phyloP scores from a whole-genome alignment of 805 yeast genomes.

The Sungouiella thailandica region DNA sequence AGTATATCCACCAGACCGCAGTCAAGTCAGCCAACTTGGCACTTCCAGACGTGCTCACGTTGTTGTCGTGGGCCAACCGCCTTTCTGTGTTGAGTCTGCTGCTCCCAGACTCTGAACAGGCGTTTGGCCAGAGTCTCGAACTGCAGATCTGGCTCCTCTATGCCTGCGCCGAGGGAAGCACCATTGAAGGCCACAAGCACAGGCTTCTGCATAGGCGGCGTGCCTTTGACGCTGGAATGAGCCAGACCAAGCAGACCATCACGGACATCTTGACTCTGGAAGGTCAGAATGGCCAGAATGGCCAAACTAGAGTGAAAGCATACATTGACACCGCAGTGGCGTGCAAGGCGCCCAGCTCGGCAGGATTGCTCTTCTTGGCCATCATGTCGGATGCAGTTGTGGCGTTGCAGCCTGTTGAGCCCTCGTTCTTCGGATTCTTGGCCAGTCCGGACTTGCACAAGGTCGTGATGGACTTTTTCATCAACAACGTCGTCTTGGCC shows the following conservation, averaged over 20 bases:
- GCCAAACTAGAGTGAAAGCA: slow-evolving; percentile 2
- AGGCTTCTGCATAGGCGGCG: slow-evolving; percentile 14
- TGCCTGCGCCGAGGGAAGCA: slow-evolving; percentile 23
- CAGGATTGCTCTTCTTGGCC: slow-evolving; percentile 19
- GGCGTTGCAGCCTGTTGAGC: slow-evolving; percentile 22
- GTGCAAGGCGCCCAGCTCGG: slow-evolving; percentile 5
- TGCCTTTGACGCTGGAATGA: slow-evolving; percentile 23
- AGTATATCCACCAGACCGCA: slow-evolving; percentile 31
- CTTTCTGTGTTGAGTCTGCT: slow-evolving; percentile 23
- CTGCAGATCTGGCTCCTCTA: slow-evolving; percentile 37
- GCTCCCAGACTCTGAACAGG: slow-evolving; percentile 5
- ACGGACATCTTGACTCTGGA: slow-evolving; percentile 4
- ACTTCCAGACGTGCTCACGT: slow-evolving; percentile 48
- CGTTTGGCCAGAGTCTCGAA: slow-evolving; percentile 9
- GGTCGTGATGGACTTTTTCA: slow-evolving; percentile 18
- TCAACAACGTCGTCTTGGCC: slow-evolving; percentile 40
- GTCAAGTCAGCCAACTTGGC: slow-evolving; percentile 39
- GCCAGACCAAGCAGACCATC: slow-evolving; percentile 25
- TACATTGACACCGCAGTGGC: slow-evolving; percentile 2
- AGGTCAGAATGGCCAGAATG: too few species aligned
- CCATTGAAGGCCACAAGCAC: slow-evolving; percentile 12
- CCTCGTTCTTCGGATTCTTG: slow-evolving; percentile 17
- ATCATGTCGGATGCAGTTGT: slow-evolving; percentile 19
- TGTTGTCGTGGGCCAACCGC: slow-evolving; percentile 53
- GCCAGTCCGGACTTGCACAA: slow-evolving; percentile 3